Evolutionary conservation across 2,329 filamentous ascomycete species (phyloP), one percentile per base, ranked within the genome.

Genomic region (Penicillium sp.): DNA sequence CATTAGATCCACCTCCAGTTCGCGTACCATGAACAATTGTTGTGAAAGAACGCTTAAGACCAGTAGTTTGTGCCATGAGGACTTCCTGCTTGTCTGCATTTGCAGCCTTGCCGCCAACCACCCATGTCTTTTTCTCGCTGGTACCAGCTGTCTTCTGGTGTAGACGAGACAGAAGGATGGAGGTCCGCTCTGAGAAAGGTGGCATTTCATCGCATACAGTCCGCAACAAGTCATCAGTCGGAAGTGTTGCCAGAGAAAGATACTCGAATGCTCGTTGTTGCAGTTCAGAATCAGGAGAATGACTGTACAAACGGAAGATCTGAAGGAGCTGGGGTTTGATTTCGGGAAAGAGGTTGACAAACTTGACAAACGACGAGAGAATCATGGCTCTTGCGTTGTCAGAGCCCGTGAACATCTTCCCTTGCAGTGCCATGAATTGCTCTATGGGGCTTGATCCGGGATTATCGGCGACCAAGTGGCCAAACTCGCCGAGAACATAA

Each of bases 181-280:
- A 98, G 57, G 96, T 88, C 58, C 96, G 84, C 74, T 99, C 93
- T 0, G 95, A 96, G 77, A 98, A 99, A 0, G 95, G 93, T 2
- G 95, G 95, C 96, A 99, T 99, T 74, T 99, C 95, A 67, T 99
- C 95, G 73, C 93, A 96, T 6, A 99, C 88, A 0, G 95, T 98
- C 51, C 95, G 86, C 13, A 99, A 81, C 7, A 99, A 83, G 63
- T 98, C 93, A 68, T 99, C 95, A 0, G 91, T 91, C 0, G 91
- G 90, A 72, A 96, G 83, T 33, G 85, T 93, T 19, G 92, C 91
- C 60, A 99, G 81, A 0, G 90, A 87, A 58, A 97, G 81, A 73
- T 98, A 99, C 73, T 99, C 95, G 77, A 92, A 99, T 14, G 95
- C 93, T 76, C 95, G 83, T 77, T 99, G 95, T 74, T 99, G 95